Conservation (phyloP, 768 basidiomycete species). For the Amyloporia xantha region DNA sequence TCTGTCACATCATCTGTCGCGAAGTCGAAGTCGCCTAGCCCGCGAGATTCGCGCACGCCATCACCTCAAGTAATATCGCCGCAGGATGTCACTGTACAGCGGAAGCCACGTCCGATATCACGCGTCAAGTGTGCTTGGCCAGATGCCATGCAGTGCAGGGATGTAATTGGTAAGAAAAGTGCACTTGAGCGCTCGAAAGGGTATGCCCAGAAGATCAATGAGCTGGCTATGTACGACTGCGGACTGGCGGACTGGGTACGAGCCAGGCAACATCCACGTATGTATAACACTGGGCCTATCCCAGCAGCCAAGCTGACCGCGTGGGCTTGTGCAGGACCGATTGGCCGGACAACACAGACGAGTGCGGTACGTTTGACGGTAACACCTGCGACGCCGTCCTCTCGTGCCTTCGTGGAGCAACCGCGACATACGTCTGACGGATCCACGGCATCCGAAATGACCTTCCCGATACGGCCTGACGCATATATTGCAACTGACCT, state of each 20-base stretch:
- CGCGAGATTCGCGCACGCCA: constrained; percentile 14
- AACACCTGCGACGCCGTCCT: constrained; percentile 4
- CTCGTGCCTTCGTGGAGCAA: constrained; percentile 28
- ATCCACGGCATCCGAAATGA: constrained; percentile 68
- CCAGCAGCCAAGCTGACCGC: background rate
- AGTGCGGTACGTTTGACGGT: background rate
- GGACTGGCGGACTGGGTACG: constrained; percentile 74
- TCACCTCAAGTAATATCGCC: constrained; percentile 9
- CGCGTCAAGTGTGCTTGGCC: constrained; percentile 42
- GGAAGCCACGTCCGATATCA: constrained; percentile 7
- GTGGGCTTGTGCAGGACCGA: too few relatives aligned
- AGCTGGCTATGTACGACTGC: constrained; percentile 67
- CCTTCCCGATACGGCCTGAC: constrained; percentile 76
- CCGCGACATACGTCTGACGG: constrained; percentile 63
- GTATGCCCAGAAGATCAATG: constrained; percentile 81
- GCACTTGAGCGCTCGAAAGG: constrained; percentile 61
- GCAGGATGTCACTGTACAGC: background rate
- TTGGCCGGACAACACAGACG: constrained; percentile 4
- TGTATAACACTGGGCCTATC: background rate
- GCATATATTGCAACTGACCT: constrained; percentile 76
- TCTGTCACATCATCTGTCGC: constrained; percentile 39
- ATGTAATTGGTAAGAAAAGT: constrained; percentile 50
- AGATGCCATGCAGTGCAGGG: constrained; percentile 63
- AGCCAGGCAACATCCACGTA: constrained; percentile 51
- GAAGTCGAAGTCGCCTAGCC: constrained; percentile 9